Evolutionary conservation across 495 filamentous ascomycete species (phyloP).

Genomic region (Trichocladium antarcticum): DNA sequence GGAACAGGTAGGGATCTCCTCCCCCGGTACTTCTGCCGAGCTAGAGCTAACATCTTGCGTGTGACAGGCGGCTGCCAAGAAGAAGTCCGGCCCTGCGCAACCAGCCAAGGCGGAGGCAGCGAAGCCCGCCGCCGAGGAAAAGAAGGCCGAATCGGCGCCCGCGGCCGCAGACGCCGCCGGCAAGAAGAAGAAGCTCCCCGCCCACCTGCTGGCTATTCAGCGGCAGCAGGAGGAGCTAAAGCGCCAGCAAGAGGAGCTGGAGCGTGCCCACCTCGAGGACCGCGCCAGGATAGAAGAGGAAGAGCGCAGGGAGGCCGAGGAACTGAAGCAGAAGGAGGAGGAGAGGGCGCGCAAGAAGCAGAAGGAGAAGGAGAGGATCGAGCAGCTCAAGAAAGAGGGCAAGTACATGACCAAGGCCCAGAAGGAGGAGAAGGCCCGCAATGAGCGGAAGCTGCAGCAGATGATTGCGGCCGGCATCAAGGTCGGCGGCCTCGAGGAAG

Average conservation of each 20-base stretch:
- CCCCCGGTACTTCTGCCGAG: background rate
- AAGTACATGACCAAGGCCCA: slow-evolving; percentile 93
- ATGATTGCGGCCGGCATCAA: slow-evolving; percentile 82
- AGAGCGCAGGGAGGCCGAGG: slow-evolving; percentile 57
- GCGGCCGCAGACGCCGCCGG: slow-evolving; percentile 38
- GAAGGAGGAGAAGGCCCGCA: slow-evolving; percentile 69
- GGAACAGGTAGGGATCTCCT: slow-evolving; percentile 51
- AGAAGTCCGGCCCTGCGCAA: slow-evolving; percentile 47
- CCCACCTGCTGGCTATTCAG: slow-evolving; percentile 71
- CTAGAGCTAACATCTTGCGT: slow-evolving; percentile 1
- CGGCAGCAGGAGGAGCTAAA: slow-evolving; percentile 81
- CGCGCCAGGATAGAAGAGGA: slow-evolving; percentile 61
- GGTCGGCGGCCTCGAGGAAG: slow-evolving; percentile 59
- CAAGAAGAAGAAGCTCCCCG: slow-evolving; percentile 85
- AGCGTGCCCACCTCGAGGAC: slow-evolving; percentile 57
- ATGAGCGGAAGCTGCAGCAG: slow-evolving; percentile 83
- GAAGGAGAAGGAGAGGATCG: slow-evolving; percentile 89
- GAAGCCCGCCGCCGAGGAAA: slow-evolving; percentile 37
- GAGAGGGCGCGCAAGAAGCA: slow-evolving; percentile 71
- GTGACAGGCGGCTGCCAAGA: slow-evolving; percentile 49
- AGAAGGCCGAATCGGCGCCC: slow-evolving; percentile 27
- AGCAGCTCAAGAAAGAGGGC: slow-evolving; percentile 89
- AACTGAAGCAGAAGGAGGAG: slow-evolving; percentile 40
- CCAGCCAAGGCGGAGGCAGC: slow-evolving; percentile 42
- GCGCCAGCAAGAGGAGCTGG: slow-evolving; percentile 64